These are phyloP conservation scores for Podila verticillata DNA, from an alignment of 192 early-diverging fungal species.

Conservation along the genomic window DNA sequence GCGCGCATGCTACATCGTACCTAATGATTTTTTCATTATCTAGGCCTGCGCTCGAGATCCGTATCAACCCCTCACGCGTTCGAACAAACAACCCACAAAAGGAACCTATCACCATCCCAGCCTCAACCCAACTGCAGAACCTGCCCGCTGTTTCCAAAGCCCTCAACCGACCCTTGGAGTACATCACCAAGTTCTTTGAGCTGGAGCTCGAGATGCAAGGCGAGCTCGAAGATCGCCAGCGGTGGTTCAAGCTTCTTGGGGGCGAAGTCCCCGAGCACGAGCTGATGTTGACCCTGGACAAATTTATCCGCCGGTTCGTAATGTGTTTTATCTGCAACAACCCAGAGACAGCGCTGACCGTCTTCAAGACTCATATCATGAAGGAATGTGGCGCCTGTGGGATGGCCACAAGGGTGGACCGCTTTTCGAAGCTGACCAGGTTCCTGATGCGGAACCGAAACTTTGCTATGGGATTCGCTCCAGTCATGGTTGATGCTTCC, in stretches of 20 bases:
- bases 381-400: constrained; percentile 52
- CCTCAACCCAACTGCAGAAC: constrained; percentile 48
- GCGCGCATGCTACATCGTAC: neutral
- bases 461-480: constrained; percentile 35
- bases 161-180: constrained; percentile 42
- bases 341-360: constrained; percentile 91
- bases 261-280: constrained; percentile 21
- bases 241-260: constrained; percentile 35
- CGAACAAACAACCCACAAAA: constrained; percentile 34
- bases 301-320: constrained; percentile 95
- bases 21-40: neutral
- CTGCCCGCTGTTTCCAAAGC: constrained; percentile 24
- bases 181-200: constrained; percentile 42
- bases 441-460: constrained; percentile 30
- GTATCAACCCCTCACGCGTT: constrained; percentile 41
- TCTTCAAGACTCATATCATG: constrained; percentile 38
- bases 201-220: constrained; percentile 46
- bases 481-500: constrained; percentile 16
- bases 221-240: constrained; percentile 31
- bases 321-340: constrained; percentile 92
- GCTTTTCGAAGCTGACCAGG: constrained; percentile 58
- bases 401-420: constrained; percentile 54
- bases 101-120: constrained; percentile 29
- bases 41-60: constrained; percentile 47
- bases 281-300: constrained; percentile 69